Evolutionary conservation across 257 asterid species (phyloP), one percentile per base, ranked within the genome.

Genomic region (Rhazya stricta): DNA sequence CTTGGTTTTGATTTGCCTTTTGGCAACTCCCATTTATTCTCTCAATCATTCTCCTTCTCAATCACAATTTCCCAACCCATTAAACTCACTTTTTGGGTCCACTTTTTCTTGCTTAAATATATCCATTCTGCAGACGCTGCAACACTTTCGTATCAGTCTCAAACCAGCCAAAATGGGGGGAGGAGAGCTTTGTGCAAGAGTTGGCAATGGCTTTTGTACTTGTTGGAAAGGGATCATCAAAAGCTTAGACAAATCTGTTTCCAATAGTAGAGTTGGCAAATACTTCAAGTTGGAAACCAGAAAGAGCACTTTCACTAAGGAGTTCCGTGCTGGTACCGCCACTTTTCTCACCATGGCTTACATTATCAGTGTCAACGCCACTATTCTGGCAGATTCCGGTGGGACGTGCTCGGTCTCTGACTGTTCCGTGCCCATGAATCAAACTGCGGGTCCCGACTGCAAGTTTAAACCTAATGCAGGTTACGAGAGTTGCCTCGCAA

Each of bases 341-440:
- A 91, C 96, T 3, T 89, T 91, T 66, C 88, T 91, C 68, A 91
- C 96, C 60, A 91, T 91, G 97, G 97, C 90, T 0, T 89, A 91
- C 73, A 89, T 91, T 25, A 89, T 91, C 76, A 81, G 87, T 16
- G 92, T 91, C 74, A 91, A 91, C 67, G 94, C 96, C 63, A 91
- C 96, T 79, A 84, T 91, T 72, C 67, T 91, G 0, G 76, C 90
- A 11, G 93, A 87, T 29, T 91, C 97, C 58, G 96, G 96, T 0
- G 93, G 85, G 11, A 85, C 87, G 21, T 91, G 97, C 72, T 80
- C 90, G 6, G 21, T 77, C 10, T 79, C 91, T 11, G 89, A 86
- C 21, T 87, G 89, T 69, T 63, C 84, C 23, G 57, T 63, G 30
- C 76, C 88, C 23, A 46, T 10, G 8, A 75, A 81, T 48, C 74